Evolutionary conservation across 2,329 filamentous ascomycete genomes (phyloP).

Genomic region (Microsporum audouinii): DNA sequence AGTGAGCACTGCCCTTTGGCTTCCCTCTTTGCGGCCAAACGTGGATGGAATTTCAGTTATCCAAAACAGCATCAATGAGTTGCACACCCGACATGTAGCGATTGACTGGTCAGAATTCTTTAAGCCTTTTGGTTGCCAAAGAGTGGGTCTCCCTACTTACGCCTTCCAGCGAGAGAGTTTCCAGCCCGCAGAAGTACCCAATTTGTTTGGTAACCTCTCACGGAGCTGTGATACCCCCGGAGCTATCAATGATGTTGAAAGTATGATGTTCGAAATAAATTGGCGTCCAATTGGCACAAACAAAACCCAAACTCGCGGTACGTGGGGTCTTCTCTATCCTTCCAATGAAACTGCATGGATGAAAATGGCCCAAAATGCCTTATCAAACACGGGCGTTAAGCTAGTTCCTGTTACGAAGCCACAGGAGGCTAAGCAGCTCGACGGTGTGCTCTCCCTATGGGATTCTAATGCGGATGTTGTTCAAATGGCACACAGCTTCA

Average conservation of each 20-base stretch:
- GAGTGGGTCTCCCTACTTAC: slow-evolving; percentile 1
- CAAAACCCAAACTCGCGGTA: background rate
- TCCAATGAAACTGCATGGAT: background rate
- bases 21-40: background rate
- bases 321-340: background rate
- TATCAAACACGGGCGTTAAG: background rate
- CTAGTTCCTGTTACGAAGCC: background rate
- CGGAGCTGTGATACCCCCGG: background rate
- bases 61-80: background rate
- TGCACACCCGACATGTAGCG: background rate
- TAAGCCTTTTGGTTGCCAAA: background rate
- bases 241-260: background rate
- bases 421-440: background rate
- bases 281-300: background rate
- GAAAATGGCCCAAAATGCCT: background rate
- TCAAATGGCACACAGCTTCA: background rate
- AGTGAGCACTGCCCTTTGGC: background rate
- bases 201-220: background rate
- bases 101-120: background rate
- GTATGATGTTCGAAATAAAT: slow-evolving; percentile 1
- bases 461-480: background rate
- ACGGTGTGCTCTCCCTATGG: background rate
- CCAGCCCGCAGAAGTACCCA: background rate
- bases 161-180: background rate
- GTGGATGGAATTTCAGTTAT: background rate